These are phyloP conservation scores for Colletotrichum abscissum DNA, from an alignment of 2,329 filamentous ascomycete species.

Conservation along the genomic window DNA sequence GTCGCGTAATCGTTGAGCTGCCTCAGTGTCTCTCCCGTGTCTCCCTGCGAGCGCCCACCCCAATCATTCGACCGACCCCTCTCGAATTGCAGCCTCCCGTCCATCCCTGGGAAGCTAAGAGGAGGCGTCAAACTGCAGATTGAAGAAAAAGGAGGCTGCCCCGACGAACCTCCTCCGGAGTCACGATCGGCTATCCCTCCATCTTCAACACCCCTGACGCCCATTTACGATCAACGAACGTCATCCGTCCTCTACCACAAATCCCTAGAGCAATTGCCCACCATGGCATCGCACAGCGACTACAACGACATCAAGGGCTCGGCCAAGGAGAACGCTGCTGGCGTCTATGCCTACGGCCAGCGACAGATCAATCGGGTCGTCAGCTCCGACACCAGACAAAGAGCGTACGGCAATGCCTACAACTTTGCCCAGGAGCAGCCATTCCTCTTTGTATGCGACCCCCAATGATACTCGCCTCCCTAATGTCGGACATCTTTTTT, in stretches of 20 bases:
- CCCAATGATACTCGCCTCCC: background rate
- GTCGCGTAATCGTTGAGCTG: background rate
- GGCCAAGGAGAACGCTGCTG: slow-evolving; percentile 48
- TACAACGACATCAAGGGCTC: slow-evolving; percentile 39
- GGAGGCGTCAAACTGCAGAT: background rate
- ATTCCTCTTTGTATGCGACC: slow-evolving; percentile 71
- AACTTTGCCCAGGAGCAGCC: slow-evolving; percentile 73
- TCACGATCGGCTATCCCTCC: background rate
- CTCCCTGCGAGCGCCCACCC: background rate
- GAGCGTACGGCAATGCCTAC: slow-evolving; percentile 63
- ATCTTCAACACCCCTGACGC: background rate
- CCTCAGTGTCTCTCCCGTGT: background rate
- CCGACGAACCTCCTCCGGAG: background rate
- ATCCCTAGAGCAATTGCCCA: background rate
- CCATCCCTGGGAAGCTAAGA: background rate
- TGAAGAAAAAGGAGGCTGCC: background rate
- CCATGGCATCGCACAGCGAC: slow-evolving; percentile 24
- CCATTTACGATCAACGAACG: background rate
- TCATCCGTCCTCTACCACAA: background rate
- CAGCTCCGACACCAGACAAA: slow-evolving; percentile 69
- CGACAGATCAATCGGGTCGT: slow-evolving; percentile 63
- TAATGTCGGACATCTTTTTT: background rate
- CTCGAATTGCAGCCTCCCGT: background rate
- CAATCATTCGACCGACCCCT: background rate
- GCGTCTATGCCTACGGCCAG: slow-evolving; percentile 53